Conservation (phyloP, 2,329 filamentous ascomycete genomes). For the Beauveria sp. region DNA sequence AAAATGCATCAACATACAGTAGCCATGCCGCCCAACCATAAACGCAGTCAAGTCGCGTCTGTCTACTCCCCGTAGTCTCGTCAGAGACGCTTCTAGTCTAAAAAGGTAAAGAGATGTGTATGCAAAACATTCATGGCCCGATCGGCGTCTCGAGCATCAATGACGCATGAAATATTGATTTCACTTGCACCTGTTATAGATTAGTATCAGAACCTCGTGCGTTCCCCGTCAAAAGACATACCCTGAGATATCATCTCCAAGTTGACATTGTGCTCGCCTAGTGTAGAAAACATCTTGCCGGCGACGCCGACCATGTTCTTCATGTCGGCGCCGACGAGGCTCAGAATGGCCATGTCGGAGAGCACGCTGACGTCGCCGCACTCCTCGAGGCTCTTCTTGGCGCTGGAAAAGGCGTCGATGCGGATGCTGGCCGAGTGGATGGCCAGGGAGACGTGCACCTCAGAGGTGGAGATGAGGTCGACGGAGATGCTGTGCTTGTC, state of each 20-base stretch:
- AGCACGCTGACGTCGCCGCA: slow-evolving; percentile 89
- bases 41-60: background rate
- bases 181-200: slow-evolving; percentile 71
- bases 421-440: slow-evolving; percentile 70
- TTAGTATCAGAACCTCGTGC: background rate
- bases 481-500: slow-evolving; percentile 83
- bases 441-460: slow-evolving; percentile 96
- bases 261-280: slow-evolving; percentile 90
- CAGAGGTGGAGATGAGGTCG: slow-evolving; percentile 90
- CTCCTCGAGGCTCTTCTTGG: slow-evolving; percentile 64
- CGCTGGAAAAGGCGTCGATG: slow-evolving; percentile 56
- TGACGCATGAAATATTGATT: slow-evolving; percentile 98
- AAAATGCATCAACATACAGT: background rate
- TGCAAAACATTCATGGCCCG: slow-evolving; percentile 94
- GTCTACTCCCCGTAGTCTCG: background rate
- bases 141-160: slow-evolving; percentile 83
- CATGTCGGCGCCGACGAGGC: slow-evolving; percentile 89
- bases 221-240: slow-evolving; percentile 31
- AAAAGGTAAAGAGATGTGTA: slow-evolving; percentile 92
- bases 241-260: slow-evolving; percentile 99
- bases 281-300: slow-evolving; percentile 87
- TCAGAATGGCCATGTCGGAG: slow-evolving; percentile 89
- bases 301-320: slow-evolving; percentile 96
- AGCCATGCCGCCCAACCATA: background rate
- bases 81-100: slow-evolving; percentile 49